Base-by-base conservation (phyloP, 1,284 basidiomycete genomes). In the Agroathelia rolfsii region DNA sequence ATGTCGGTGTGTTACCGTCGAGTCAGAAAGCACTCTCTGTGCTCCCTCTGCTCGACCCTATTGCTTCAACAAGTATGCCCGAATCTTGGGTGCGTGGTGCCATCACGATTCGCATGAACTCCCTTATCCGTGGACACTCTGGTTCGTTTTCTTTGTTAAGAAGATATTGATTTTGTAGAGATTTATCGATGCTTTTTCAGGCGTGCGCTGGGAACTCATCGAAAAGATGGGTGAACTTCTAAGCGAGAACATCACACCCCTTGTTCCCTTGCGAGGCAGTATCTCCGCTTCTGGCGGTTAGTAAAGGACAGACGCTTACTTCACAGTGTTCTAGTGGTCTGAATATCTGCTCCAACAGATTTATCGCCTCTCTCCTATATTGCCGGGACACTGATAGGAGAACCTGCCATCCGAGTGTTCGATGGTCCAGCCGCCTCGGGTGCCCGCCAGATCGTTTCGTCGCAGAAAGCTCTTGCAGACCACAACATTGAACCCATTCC, bases 81-180 rank as follows among this genome's bases (percentile, higher is more conserved):
- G 78, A 85, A 41, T 62, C 84, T 5, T 90, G 87, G 81, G 86
- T 88, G n/a, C 76, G 86, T 31, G 88, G 82, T 10, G 86, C 88
- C 1, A 87, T 92, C 44, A 60, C 88, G 6, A 69, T 93, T 41
- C 79, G 88, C 43, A 79, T 86, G 64, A 92, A 90, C 59, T 87
- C 83, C 2, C 71, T 89, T 32, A 72, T 87, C 34, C 75, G 86
- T n/a, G 87, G 85, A 0, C 88, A 92, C 57, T 88, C 83, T 21
- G n/a, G n/a, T n/a, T n/a, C n/a, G n/a, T n/a, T n/a, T n/a, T n/a
- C n/a, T n/a, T n/a, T n/a, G n/a, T n/a, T n/a, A n/a, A n/a, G n/a
- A n/a, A n/a, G n/a, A n/a, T n/a, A n/a, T n/a, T n/a, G n/a, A n/a
- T n/a, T n/a, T n/a, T n/a, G n/a, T n/a, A n/a, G n/a, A n/a, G n/a